Evolutionary conservation across 2,329 filamentous ascomycete species (phyloP), one percentile per base, ranked within the genome.

Genomic region (Zalaria obscura): DNA sequence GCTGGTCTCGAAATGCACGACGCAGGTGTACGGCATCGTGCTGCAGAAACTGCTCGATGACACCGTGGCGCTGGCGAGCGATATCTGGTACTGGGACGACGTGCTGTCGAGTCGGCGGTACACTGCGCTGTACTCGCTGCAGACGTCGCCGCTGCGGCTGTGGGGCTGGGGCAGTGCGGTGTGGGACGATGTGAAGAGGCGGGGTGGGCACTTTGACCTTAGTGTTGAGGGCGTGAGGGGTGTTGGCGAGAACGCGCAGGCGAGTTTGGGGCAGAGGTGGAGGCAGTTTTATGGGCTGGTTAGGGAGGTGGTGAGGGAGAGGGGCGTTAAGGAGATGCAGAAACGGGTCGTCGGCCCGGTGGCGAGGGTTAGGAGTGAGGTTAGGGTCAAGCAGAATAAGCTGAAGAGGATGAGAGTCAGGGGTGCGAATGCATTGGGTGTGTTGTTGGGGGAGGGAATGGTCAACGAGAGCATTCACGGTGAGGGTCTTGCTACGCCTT

Each of bases 61-160:
- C 52, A 93, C 87, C 7, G 78, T 89, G 7, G 80, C 81, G 0
- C 63, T 98, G 11, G 83, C 78, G 52, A 80, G 94, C 49, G 87
- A 94, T 51, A 80, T 94, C 25, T 88, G 82, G 77, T 96, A 96
- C 59, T 98, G 91, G 91, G 85, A 94, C 55, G 83, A 91, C 50
- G 74, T 95, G 2, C 65, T 94, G 27, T 75, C 76, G 6, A 93
- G 85, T 1, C 80, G 85, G 50, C 72, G 76, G 38, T 84, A 81
- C 54, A 88, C 83, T 48, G 80, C 78, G 28, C 58, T 95, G 3
- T 95, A 95, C 61, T 81, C 84, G 9, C 64, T 93, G 5, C 91
- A 98, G 60, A 94, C 80, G 0, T 85, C 81, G 1, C 91, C 91
- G 0, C 53, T 80, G 34, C 73, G 83, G 11, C 59, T 94, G 29